Conservation (phyloP, 352 stramenopile genomes). For the Phytophthora capsici region DNA sequence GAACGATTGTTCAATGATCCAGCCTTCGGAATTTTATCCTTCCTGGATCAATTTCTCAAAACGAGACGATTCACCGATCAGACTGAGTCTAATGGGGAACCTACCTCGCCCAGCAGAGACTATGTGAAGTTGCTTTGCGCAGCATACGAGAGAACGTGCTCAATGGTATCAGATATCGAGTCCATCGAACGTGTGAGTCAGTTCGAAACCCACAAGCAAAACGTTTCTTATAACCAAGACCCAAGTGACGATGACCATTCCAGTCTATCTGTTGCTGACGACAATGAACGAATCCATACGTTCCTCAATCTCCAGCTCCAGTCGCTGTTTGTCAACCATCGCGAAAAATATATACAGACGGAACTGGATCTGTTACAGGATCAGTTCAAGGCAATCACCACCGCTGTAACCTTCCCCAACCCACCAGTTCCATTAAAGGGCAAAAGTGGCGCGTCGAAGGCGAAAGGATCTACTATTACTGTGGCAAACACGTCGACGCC, state of each 20-base stretch:
- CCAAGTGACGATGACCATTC: conserved; percentile 3
- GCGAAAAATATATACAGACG: conserved; percentile 66
- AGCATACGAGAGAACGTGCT: conserved; percentile 71
- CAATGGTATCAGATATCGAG: conserved; percentile 58
- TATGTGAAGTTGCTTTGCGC: conserved; percentile 71
- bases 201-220: conserved; percentile 7
- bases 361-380: conserved; percentile 70
- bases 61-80: conserved; percentile 28
- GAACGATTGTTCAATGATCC: conserved; percentile 83
- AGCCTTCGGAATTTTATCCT: conserved; percentile 79
- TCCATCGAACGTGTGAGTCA: conserved; percentile 21
- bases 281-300: conserved; percentile 61
- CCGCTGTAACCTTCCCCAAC: conserved; percentile 59
- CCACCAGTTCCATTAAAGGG: conserved; percentile 38
- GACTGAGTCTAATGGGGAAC: neutral
- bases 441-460: conserved; percentile 35
- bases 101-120: conserved; percentile 27
- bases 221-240: conserved; percentile 5
- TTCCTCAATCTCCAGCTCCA: conserved; percentile 82
- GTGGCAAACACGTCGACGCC: conserved; percentile 12
- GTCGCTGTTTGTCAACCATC: conserved; percentile 79
- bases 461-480: conserved; percentile 15
- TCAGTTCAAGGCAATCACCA: conserved; percentile 52
- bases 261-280: conserved; percentile 6
- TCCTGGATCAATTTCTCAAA: conserved; percentile 76